These are phyloP conservation scores for Aspergillus affinis DNA, from an alignment of 495 filamentous ascomycete genomes.

Conservation along the genomic window DNA sequence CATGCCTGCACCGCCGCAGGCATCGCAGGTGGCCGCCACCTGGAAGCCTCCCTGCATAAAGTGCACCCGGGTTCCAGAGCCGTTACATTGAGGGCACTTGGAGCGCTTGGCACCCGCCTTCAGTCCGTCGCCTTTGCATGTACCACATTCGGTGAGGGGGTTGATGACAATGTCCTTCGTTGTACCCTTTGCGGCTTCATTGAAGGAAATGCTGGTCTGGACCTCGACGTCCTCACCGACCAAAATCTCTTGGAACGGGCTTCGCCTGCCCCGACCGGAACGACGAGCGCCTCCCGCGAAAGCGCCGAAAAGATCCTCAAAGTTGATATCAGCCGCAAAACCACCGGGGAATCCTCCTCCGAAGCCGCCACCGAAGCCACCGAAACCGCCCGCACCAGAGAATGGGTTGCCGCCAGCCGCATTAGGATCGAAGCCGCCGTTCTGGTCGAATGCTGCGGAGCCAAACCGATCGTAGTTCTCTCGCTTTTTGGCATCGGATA, in stretches of 20 bases:
- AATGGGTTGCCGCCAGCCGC: slow-evolving; percentile 68
- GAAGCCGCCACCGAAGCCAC: slow-evolving; percentile 57
- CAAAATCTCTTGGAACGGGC: slow-evolving; percentile 71
- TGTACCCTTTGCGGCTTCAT: slow-evolving; percentile 91
- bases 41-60: slow-evolving; percentile 92
- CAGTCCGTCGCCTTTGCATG: slow-evolving; percentile 78
- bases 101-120: slow-evolving; percentile 73
- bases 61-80: slow-evolving; percentile 83
- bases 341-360: slow-evolving; percentile 52
- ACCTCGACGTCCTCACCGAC: slow-evolving; percentile 94
- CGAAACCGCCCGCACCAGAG: slow-evolving; percentile 48
- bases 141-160: slow-evolving; percentile 74
- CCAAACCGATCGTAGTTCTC: slow-evolving; percentile 90
- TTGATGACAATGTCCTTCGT: slow-evolving; percentile 75
- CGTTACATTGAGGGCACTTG: slow-evolving; percentile 76
- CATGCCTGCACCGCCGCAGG: slow-evolving; percentile 75
- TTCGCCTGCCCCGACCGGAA: slow-evolving; percentile 51
- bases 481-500: slow-evolving; percentile 88
- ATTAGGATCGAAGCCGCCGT: slow-evolving; percentile 68
- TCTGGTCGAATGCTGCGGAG: slow-evolving; percentile 81
- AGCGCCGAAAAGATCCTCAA: slow-evolving; percentile 91
- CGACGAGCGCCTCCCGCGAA: slow-evolving; percentile 69
- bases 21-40: slow-evolving; percentile 82
- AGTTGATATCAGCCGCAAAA: slow-evolving; percentile 76
- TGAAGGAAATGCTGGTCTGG: slow-evolving; percentile 86